Conservation (phyloP, 768 basidiomycete species). For the Suillus luteus region DNA sequence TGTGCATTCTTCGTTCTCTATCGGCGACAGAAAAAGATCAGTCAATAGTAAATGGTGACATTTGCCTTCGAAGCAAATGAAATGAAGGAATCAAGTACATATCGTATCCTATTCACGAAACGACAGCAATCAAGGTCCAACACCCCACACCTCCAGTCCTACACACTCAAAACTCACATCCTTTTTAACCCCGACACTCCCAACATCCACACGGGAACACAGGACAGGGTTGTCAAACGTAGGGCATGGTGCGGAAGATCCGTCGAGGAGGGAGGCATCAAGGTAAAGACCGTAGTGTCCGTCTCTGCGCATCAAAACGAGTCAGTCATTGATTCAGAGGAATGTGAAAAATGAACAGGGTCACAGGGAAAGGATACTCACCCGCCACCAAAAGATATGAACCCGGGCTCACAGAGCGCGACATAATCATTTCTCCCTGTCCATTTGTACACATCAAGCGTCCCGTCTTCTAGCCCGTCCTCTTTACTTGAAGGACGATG, state of each 20-base stretch:
- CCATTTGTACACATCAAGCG: constrained; percentile 71
- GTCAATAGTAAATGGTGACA: neutral
- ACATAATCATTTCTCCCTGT: constrained; percentile 92
- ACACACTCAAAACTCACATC: constrained; percentile 85
- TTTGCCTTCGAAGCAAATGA: neutral
- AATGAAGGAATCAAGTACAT: neutral
- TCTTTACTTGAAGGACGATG: constrained; percentile 26
- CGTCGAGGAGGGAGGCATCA: constrained; percentile 77
- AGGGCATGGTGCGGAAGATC: constrained; percentile 81
- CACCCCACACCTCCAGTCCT: constrained; percentile 88
- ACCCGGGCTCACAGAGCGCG: constrained; percentile 77
- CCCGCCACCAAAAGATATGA: constrained; percentile 92
- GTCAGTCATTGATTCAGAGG: neutral
- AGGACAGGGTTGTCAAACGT: constrained; percentile 88
- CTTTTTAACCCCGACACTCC: constrained; percentile 35
- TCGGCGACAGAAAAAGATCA: neutral
- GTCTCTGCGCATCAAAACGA: constrained; percentile 49
- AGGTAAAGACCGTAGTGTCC: constrained; percentile 89
- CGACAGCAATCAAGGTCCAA: constrained; percentile 42
- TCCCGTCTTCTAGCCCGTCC: constrained; percentile 50
- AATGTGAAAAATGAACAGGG: constrained; percentile 3
- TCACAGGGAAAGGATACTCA: constrained; percentile 39
- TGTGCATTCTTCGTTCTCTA: neutral
- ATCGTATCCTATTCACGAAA: neutral
- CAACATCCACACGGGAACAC: constrained; percentile 44